Conservation (phyloP, 2,329 filamentous ascomycete genomes). For the Camillea tinctor region DNA sequence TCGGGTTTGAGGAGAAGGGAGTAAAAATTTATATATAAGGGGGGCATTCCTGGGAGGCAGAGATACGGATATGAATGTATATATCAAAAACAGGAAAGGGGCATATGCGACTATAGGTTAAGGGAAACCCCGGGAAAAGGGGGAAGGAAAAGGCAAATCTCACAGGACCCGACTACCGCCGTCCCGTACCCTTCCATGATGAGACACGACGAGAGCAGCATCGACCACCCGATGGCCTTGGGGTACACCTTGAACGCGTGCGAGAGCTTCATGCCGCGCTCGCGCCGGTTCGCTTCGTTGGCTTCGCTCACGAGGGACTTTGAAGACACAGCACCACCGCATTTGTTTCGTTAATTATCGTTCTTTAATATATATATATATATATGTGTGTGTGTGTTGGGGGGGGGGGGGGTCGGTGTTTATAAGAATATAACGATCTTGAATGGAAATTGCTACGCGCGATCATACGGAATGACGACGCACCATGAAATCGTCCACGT, state of each 20-base stretch:
- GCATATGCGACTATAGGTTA: not conserved
- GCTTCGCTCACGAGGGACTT: constrained; percentile 35
- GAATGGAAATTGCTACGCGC: too few relatives aligned
- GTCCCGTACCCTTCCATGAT: constrained; percentile 37
- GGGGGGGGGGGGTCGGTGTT: not conserved
- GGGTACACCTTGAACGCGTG: constrained; percentile 43
- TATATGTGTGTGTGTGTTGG: not conserved
- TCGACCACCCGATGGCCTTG: constrained; percentile 42
- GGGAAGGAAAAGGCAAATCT: constrained; percentile 8
- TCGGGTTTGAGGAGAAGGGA: too few relatives aligned
- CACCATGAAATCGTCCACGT: constrained; percentile 33
- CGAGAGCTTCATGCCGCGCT: constrained; percentile 37
- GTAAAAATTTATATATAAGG: not conserved
- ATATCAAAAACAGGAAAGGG: not conserved
- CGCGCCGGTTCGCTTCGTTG: constrained; percentile 39
- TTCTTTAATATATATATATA: not conserved
- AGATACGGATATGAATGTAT: not conserved
- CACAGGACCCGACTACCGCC: constrained; percentile 30
- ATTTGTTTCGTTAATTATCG: not conserved
- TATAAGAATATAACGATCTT: too few relatives aligned
- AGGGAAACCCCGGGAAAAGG: too few relatives aligned
- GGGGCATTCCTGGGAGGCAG: too few relatives aligned
- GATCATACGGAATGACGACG: not conserved
- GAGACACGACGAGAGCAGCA: constrained; percentile 41
- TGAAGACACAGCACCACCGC: too few relatives aligned